These are phyloP conservation scores for Cladosporium austrohemisphaericum DNA, from an alignment of 2,329 filamentous ascomycete genomes.

Conservation along the genomic window DNA sequence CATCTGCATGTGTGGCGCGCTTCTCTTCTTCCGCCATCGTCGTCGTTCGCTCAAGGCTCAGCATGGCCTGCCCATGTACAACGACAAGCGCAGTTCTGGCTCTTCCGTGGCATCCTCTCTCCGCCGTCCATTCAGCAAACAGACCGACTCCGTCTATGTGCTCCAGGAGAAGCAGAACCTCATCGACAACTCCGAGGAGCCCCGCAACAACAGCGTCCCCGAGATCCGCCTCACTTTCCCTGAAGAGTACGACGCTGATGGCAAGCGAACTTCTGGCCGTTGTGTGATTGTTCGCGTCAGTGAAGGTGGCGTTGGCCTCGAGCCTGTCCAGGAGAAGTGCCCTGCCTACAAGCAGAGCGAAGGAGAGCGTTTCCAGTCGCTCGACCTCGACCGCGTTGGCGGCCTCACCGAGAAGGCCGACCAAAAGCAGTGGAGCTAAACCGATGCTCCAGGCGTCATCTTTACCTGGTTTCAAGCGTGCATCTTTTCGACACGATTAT, in stretches of 20 bases:
- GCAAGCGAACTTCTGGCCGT: conserved; percentile 76
- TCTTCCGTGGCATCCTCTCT: conserved; percentile 44
- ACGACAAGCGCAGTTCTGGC: conserved; percentile 52
- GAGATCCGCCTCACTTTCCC: conserved; percentile 99
- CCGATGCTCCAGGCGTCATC: conserved; percentile 3
- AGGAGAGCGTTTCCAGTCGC: conserved; percentile 74
- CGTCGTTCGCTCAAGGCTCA: conserved; percentile 47
- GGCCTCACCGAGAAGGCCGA: conserved; percentile 84
- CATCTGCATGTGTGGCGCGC: conserved; percentile 62
- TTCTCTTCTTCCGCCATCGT: conserved; percentile 70
- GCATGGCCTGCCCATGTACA: conserved; percentile 65
- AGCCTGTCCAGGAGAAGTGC: conserved; percentile 74
- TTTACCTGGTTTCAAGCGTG: conserved; percentile 11
- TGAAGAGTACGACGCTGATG: conserved; percentile 81
- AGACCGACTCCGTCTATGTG: conserved; percentile 65
- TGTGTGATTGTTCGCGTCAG: conserved; percentile 90
- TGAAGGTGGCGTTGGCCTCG: conserved; percentile 82
- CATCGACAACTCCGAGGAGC: conserved; percentile 69
- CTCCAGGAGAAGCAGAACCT: conserved; percentile 77
- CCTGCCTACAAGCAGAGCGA: conserved; percentile 85
- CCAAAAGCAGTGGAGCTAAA: conserved; percentile 13
- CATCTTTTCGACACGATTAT: conserved; percentile 13
- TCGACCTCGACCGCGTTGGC: conserved; percentile 92
- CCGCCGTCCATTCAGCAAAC: conserved; percentile 56
- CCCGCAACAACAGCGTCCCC: conserved; percentile 69